Base-by-base conservation (phyloP, 2,329 filamentous ascomycete genomes). In the Macrophomina tecta region DNA sequence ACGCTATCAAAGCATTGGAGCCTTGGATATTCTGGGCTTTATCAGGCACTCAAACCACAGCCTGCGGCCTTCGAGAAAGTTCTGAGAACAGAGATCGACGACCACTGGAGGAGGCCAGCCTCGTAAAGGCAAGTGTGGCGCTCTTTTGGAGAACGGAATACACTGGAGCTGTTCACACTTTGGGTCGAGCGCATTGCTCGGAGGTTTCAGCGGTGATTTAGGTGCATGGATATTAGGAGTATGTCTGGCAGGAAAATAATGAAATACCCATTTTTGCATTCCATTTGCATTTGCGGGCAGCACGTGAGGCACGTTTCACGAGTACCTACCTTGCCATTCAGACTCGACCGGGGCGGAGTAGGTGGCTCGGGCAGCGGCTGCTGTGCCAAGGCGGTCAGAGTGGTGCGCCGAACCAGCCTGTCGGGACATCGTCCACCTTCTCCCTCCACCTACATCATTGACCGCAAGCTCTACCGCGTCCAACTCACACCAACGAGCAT, bases 401-500 rank as follows among this genome's bases (percentile, higher is more conserved):
- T 11, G 38, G 18, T 9, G 40, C n/a, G 36, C 53, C 53, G 53
- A 40, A 60, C 55, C 55, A 18, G 55, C 38, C 55, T 46, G 38
- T 60, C 55, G 55, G 55, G 38, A 56, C n/a, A 23, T 34, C 40
- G 55, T n/a, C 28, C 12, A 60, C 38, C 28, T 28, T 32, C 55
- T 46, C 38, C 55, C 11, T 60, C 38, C 40, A 60, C 23, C 55
- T 60, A 46, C 40, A 60, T 60, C 55, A 60, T 60, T 60, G 55
- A 45, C 38, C 12, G 38, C 55, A 60, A 18, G 38, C 55, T 46
- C 30, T 16, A 60, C 55, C 8, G 46, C 40, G 9, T 46, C 38
- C 8, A 58, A 32, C 28, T n/a, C 38, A 4, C 38, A 16, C 23
- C 18, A 23, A 12, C 40, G 6, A n/a, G 5, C 40, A 23, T 8